phyloP scores from a whole-genome alignment of 2,329 filamentous ascomycete genomes.

The Cladosporium austrohemisphaericum region DNA sequence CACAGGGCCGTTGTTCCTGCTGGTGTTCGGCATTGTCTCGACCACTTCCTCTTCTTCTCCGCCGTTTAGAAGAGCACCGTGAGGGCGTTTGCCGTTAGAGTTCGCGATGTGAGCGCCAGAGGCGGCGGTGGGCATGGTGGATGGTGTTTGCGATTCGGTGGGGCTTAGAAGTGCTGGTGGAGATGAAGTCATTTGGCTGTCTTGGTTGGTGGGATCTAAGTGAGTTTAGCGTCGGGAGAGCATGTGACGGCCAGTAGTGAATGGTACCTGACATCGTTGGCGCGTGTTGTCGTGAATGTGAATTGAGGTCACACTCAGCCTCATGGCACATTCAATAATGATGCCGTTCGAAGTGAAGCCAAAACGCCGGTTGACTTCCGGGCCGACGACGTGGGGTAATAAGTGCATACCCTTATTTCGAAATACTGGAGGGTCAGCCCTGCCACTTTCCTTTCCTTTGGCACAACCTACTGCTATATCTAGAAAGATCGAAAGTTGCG shows the following conservation, averaged over 20 bases:
- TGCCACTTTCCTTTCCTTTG: neutral
- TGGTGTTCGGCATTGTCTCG: conserved; percentile 22
- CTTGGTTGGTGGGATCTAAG: conserved; percentile 36
- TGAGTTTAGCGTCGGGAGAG: conserved; percentile 35
- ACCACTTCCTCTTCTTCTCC: conserved; percentile 28
- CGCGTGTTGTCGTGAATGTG: neutral
- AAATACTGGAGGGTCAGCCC: conserved; percentile 6
- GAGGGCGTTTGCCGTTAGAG: conserved; percentile 37
- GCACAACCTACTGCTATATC: no score
- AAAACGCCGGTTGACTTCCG: neutral
- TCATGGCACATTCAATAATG: neutral
- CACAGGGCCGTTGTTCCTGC: conserved; percentile 18
- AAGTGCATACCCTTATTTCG: neutral
- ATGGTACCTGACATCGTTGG: conserved; percentile 13
- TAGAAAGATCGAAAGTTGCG: no score
- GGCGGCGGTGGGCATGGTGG: conserved; percentile 22
- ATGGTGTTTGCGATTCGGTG: conserved; percentile 47
- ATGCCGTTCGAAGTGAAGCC: conserved; percentile 9
- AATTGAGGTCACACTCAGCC: neutral
- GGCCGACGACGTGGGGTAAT: neutral
- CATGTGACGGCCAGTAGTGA: conserved; percentile 41
- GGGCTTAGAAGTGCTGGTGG: conserved; percentile 36
- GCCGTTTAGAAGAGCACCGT: conserved; percentile 33
- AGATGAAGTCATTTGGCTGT: conserved; percentile 42
- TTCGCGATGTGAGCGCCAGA: conserved; percentile 25